Evolutionary conservation across 495 filamentous ascomycete genomes (phyloP).

Genomic region (Clavariopsis aquatica): DNA sequence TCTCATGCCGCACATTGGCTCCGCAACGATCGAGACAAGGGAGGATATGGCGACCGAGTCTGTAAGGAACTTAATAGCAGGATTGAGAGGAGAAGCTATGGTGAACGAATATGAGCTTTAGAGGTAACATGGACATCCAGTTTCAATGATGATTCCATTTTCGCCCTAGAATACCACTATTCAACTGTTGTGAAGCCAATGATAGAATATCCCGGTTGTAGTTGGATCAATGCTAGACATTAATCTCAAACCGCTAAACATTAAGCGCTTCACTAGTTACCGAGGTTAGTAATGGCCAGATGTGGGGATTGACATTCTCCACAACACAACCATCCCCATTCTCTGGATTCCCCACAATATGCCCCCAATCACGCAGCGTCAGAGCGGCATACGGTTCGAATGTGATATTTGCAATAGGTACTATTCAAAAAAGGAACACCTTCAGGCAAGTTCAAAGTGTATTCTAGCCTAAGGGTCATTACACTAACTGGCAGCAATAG

Average conservation of each 20-base stretch:
- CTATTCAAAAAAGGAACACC: conserved; percentile 18
- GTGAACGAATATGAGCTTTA: conserved; percentile 27
- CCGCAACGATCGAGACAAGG: conserved; percentile 24
- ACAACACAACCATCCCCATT: neutral
- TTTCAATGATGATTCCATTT: too few relatives aligned
- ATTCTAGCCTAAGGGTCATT: neutral
- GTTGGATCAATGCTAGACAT: neutral
- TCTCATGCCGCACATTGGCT: conserved; percentile 30
- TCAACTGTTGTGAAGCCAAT: too few relatives aligned
- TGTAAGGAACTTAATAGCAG: conserved; percentile 31
- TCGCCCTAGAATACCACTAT: too few relatives aligned
- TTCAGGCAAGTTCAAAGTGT: conserved; percentile 1
- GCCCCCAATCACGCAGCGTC: conserved; percentile 2
- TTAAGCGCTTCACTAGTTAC: neutral
- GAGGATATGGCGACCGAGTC: conserved; percentile 30
- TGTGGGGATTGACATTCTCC: conserved; percentile 1
- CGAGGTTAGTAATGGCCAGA: neutral
- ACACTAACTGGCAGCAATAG: neutral
- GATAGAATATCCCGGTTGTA: neutral
- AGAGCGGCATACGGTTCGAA: conserved; percentile 6
- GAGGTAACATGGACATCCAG: neutral
- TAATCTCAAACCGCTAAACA: neutral
- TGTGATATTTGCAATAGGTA: conserved; percentile 12
- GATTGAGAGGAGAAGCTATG: conserved; percentile 27
- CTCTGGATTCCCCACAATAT: conserved; percentile 7